Evolutionary conservation across 305 asterid species (phyloP).

Genomic region (Fraxinus angustifolia): DNA sequence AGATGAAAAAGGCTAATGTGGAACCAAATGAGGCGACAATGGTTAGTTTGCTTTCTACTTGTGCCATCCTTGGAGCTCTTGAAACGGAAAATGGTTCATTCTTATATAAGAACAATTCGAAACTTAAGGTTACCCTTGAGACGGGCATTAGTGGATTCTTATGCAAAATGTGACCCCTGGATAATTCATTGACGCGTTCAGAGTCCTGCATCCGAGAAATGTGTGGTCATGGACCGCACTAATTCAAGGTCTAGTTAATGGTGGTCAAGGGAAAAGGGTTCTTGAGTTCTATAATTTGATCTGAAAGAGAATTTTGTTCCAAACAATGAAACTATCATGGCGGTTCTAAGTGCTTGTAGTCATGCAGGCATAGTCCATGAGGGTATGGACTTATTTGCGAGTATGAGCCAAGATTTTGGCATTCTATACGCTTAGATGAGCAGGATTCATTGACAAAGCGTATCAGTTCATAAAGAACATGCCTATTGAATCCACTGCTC

Average conservation of each 20-base stretch:
- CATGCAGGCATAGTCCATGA: conserved; percentile 39
- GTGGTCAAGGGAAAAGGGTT: conserved; percentile 33
- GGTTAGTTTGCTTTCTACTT: conserved; percentile 40
- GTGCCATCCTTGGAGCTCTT: conserved; percentile 43
- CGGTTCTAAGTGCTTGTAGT: conserved; percentile 41
- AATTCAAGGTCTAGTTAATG: conserved; percentile 46
- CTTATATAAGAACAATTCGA: conserved; percentile 31
- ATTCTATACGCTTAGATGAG: conserved; percentile 41
- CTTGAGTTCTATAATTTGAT: conserved; percentile 30
- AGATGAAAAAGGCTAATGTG: conserved; percentile 40
- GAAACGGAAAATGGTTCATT: conserved; percentile 42
- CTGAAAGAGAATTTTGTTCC: conserved; percentile 29
- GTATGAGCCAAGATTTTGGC: conserved; percentile 37
- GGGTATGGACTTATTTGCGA: conserved; percentile 24
- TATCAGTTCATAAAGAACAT: not conserved
- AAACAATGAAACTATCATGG: conserved; percentile 40
- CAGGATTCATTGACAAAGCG: conserved; percentile 25
- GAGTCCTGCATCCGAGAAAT: conserved; percentile 27
- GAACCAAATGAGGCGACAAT: conserved; percentile 44
- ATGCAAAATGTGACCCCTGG: conserved; percentile 38
- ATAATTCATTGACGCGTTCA: conserved; percentile 28
- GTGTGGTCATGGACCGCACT: conserved; percentile 42
- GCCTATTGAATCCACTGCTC: conserved; percentile 30
- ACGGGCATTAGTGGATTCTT: conserved; percentile 36
- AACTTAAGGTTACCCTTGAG: conserved; percentile 33